These are phyloP conservation scores for Mycena sanguinolenta DNA, from an alignment of 768 basidiomycete genomes.

Conservation along the genomic window DNA sequence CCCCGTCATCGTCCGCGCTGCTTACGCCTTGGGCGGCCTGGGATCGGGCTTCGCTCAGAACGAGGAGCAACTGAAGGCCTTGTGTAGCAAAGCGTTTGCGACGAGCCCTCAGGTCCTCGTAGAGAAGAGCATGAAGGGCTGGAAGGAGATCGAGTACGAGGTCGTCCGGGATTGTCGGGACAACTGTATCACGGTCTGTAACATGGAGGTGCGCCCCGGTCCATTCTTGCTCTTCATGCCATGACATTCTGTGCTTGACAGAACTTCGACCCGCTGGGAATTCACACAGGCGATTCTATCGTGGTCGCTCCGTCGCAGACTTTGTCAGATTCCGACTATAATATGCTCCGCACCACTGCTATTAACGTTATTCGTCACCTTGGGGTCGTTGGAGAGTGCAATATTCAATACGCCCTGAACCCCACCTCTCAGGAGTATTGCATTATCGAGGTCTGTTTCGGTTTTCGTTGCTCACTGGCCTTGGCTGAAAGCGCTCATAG, in stretches of 20 bases:
- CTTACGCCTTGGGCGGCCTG: constrained; percentile 95
- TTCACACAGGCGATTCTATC: constrained; percentile 98
- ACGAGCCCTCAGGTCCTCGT: constrained; percentile 99
- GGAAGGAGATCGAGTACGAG: constrained; percentile 99
- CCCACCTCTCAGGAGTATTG: constrained; percentile 96
- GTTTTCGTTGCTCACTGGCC: neutral
- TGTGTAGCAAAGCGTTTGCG: constrained; percentile 96
- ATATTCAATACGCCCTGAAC: constrained; percentile 98
- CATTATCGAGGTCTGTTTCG: constrained; percentile 86
- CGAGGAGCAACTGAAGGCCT: constrained; percentile 86
- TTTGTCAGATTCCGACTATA: constrained; percentile 98
- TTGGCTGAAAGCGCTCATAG: constrained; percentile 41
- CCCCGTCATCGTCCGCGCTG: constrained; percentile 96
- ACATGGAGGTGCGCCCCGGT: constrained; percentile 93
- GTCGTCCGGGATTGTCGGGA: constrained; percentile 97
- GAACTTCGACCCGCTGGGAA: constrained; percentile 99
- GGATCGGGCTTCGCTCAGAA: constrained; percentile 98
- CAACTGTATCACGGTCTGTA: constrained; percentile 99
- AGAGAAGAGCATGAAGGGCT: constrained; percentile 99
- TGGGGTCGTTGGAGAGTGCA: constrained; percentile 98
- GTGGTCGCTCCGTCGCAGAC: constrained; percentile 99
- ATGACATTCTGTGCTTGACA: constrained; percentile 47
- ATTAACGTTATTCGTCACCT: constrained; percentile 99
- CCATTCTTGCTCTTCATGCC: constrained; percentile 1
- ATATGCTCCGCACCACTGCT: constrained; percentile 98